Base-by-base conservation (phyloP, 2,329 filamentous ascomycete species). In the Lachnellula arida region DNA sequence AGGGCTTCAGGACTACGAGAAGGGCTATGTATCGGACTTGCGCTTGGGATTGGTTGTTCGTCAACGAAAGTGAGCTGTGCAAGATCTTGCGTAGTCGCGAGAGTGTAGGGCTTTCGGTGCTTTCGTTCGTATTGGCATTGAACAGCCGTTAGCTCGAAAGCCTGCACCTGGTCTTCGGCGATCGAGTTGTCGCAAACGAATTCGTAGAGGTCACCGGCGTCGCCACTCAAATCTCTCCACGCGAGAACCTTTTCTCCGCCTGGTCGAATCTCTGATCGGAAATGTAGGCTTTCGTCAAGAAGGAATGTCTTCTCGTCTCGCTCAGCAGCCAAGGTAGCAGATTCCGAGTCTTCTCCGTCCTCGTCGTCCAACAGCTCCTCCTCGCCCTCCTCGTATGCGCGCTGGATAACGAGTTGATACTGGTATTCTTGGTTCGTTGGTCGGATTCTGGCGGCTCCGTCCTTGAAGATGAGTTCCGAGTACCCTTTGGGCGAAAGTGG, bases 101-200 rank as follows among this genome's bases (percentile, higher is more conserved):
- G 87, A 46, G 90, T 85, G 65, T 90, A 82, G 40, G 84, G 86
- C 68, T 87, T 88, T 60, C 90, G 84, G 72, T 94, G 95, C 73
- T 96, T 97, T 68, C 93, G 84, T 76, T 99, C 94, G 87, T 95
- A 99, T 73, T 99, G 94, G 71, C 94, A 97, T 81, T 97, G 87
- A 56, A 89, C 82, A 7, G 94, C 89, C 52, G 91, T 86, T 53
- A 87, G 79, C 68, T 93, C 85, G 71, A 99, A 97, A 15, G 87
- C 83, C 46, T 86, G 80, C 23, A 94, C 87, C 65, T 92, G 88
- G 48, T 84, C 80, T 2, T 84, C 76, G 28, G 85, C 78, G 43
- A 88, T 82, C 12, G 86, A 85, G 40, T 78, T 72, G 74, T 97
- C 94, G 76, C 92, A 97, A 61, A 99, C 89, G 70, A 97, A 99